Evolutionary conservation across 1,139 yeast genomes (phyloP).

Genomic region (Geotrichum carabidarum): DNA sequence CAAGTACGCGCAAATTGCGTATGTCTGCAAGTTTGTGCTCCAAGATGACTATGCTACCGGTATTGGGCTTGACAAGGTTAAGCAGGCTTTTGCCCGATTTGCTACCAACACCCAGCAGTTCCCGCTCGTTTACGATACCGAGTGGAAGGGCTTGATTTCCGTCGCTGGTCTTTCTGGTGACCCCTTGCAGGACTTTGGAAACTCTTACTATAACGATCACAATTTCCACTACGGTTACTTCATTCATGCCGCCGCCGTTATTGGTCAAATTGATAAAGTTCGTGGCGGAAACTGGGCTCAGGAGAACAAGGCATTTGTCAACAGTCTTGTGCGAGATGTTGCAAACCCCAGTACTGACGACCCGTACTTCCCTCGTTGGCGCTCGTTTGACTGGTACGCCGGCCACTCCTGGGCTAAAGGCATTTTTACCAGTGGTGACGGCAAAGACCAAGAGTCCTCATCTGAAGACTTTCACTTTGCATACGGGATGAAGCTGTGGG

Average conservation of each 20-base stretch:
- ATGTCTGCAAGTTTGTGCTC: slow-evolving; percentile 47
- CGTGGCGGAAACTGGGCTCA: slow-evolving; percentile 59
- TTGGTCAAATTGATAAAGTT: slow-evolving; percentile 55
- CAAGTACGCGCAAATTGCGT: slow-evolving; percentile 65
- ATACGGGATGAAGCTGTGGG: slow-evolving; percentile 74
- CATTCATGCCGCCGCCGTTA: slow-evolving; percentile 67
- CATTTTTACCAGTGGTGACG: slow-evolving; percentile 59
- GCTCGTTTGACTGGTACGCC: slow-evolving; percentile 69
- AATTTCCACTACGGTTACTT: slow-evolving; percentile 74
- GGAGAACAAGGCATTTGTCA: slow-evolving; percentile 56
- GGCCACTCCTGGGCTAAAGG: slow-evolving; percentile 86
- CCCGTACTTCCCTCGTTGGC: slow-evolving; percentile 58
- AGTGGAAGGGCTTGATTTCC: slow-evolving; percentile 62
- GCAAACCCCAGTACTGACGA: slow-evolving; percentile 55
- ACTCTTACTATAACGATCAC: slow-evolving; percentile 64
- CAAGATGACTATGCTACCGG: slow-evolving; percentile 20
- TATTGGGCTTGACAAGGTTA: slow-evolving; percentile 47
- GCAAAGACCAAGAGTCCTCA: slow-evolving; percentile 69
- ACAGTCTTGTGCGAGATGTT: slow-evolving; percentile 59
- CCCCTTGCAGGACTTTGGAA: slow-evolving; percentile 54
- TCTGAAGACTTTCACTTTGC: slow-evolving; percentile 67
- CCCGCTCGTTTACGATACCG: slow-evolving; percentile 65
- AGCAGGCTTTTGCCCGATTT: slow-evolving; percentile 52
- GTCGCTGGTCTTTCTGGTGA: slow-evolving; percentile 45
- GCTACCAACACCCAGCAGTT: slow-evolving; percentile 48